phyloP scores from a whole-genome alignment of 1,139 yeast species.

The Candida sp. region DNA sequence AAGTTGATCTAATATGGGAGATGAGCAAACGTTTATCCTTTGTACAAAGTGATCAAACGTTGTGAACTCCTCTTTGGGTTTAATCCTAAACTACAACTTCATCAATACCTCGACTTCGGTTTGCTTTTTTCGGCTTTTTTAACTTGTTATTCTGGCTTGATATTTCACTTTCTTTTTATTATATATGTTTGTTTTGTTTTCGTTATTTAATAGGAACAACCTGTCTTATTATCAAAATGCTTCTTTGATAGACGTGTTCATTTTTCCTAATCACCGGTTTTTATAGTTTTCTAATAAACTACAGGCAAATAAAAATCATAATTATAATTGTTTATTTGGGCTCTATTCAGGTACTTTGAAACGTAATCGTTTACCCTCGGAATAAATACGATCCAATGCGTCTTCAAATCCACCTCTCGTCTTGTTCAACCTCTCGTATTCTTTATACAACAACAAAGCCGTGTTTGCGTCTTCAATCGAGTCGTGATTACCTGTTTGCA shows the following conservation, averaged over 20 bases:
- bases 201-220: not conserved
- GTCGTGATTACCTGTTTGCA: conserved; percentile 94
- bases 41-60: not conserved
- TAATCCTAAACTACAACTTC: no score
- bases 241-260: not conserved
- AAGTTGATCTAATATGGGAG: not conserved
- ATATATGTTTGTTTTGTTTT: not conserved
- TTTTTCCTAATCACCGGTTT: not conserved
- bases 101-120: not conserved
- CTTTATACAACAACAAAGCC: conserved; percentile 79
- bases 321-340: not conserved
- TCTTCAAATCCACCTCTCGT: conserved; percentile 62
- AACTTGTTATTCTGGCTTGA: not conserved
- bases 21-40: not conserved
- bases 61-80: not conserved
- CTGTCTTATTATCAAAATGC: not conserved
- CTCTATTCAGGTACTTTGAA: conserved; percentile 42
- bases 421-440: conserved; percentile 61
- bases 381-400: conserved; percentile 67
- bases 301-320: not conserved
- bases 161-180: not conserved
- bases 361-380: conserved; percentile 66
- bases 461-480: conserved; percentile 96
- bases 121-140: not conserved
- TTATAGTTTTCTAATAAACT: no score